These are phyloP conservation scores for Capsicum pubescens DNA, from an alignment of 257 asterid genomes.

Conservation along the genomic window DNA sequence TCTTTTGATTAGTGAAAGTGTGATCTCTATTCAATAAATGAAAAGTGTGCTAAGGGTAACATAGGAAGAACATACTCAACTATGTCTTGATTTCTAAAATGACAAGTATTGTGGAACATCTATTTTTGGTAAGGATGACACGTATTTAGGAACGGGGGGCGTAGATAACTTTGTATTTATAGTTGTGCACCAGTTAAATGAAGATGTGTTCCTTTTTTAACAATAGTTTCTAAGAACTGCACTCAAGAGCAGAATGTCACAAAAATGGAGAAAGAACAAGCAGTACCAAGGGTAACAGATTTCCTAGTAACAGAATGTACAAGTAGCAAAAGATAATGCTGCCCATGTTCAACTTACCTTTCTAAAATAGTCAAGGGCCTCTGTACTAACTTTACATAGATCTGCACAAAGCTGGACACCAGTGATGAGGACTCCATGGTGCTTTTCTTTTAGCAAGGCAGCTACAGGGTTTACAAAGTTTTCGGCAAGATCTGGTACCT, in stretches of 20 bases:
- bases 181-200: constrained; percentile 7
- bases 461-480: constrained; percentile 80
- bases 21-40: no score
- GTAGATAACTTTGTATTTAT: neutral
- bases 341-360: constrained; percentile 54
- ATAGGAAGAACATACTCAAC: no score
- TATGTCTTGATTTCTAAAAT: no score
- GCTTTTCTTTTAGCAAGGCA: constrained; percentile 88
- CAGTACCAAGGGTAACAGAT: constrained; percentile 12
- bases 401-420: constrained; percentile 92
- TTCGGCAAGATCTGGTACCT: constrained; percentile 98
- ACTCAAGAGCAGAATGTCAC: constrained; percentile 20
- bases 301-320: constrained; percentile 18
- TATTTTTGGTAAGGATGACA: no score
- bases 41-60: no score
- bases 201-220: constrained; percentile 3
- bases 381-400: constrained; percentile 80
- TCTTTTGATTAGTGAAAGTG: no score
- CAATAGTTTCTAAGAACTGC: constrained; percentile 5
- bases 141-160: no score
- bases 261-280: neutral
- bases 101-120: no score
- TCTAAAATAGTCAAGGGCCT: constrained; percentile 89
- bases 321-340: constrained; percentile 13
- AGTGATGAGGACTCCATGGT: constrained; percentile 93